Evolutionary conservation across 2,329 filamentous ascomycete species (phyloP).

Genomic region (Calonectria pauciramosa): DNA sequence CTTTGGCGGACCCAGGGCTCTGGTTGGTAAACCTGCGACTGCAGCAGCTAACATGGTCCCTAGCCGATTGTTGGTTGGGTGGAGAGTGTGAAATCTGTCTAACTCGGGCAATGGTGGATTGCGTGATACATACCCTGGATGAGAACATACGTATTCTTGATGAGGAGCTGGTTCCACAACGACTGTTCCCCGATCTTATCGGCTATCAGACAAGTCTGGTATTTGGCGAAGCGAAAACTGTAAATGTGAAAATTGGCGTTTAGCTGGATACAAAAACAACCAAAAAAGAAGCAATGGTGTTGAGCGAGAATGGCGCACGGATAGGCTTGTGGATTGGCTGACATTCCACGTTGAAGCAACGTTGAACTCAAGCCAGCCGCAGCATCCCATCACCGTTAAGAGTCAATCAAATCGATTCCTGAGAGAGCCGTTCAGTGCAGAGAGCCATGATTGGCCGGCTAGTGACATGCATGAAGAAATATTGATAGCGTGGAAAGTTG

Average conservation of each 20-base stretch:
- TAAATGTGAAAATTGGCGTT: neutral
- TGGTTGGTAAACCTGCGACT: conserved; percentile 10
- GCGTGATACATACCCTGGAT: conserved; percentile 29
- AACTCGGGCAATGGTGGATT: conserved; percentile 7
- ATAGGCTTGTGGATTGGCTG: neutral
- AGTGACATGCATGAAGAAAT: neutral
- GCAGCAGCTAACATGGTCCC: neutral
- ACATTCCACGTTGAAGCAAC: neutral
- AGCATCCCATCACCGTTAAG: neutral
- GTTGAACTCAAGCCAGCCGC: neutral
- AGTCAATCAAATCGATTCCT: neutral
- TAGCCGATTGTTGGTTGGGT: neutral
- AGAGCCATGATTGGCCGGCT: neutral
- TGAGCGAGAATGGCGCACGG: neutral
- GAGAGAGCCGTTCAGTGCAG: neutral
- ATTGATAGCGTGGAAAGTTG: neutral
- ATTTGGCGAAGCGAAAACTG: neutral
- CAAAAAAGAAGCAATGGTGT: neutral
- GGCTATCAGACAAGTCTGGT: neutral
- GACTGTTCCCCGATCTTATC: conserved; percentile 11
- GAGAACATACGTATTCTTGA: neutral
- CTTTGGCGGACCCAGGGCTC: conserved; percentile 2
- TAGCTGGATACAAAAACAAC: neutral
- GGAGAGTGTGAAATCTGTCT: conserved; percentile 6
- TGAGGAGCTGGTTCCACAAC: neutral